phyloP scores from a whole-genome alignment of 371 early-diverging fungal species.

The Chytridiales sp. region DNA sequence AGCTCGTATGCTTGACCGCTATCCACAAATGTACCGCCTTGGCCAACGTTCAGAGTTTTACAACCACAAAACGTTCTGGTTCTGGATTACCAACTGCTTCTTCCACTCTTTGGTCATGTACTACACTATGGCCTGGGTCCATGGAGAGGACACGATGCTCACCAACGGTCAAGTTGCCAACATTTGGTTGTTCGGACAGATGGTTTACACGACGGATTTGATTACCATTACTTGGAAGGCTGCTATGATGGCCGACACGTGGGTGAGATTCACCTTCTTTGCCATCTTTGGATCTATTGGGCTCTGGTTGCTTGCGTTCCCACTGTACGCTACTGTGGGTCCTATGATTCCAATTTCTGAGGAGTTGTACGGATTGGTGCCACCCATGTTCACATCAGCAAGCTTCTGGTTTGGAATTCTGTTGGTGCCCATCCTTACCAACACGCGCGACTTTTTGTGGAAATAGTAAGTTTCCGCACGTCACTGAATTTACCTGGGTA shows the following conservation, averaged over 20 bases:
- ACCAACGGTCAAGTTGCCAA: constrained; percentile 34
- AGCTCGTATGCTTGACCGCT: constrained; percentile 90
- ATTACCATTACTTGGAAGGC: constrained; percentile 48
- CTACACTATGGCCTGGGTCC: constrained; percentile 33
- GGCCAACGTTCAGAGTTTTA: constrained; percentile 90
- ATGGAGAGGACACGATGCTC: constrained; percentile 41
- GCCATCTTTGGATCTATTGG: constrained; percentile 45
- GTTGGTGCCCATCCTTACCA: constrained; percentile 77
- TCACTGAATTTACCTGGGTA: background rate
- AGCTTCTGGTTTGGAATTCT: constrained; percentile 87
- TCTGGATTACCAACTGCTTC: constrained; percentile 91
- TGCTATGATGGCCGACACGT: constrained; percentile 34
- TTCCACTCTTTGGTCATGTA: constrained; percentile 76
- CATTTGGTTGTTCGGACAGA: constrained; percentile 49
- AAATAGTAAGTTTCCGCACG: constrained; percentile 72
- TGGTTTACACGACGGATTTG: constrained; percentile 46
- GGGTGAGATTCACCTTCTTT: constrained; percentile 43
- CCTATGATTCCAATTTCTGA: constrained; percentile 71
- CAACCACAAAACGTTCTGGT: constrained; percentile 91
- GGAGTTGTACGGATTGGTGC: constrained; percentile 81
- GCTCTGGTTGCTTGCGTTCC: constrained; percentile 85
- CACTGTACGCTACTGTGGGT: constrained; percentile 79
- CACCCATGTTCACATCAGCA: constrained; percentile 69
- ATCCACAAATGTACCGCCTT: constrained; percentile 94
- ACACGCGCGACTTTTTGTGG: constrained; percentile 86